Base-by-base conservation (phyloP, 2,329 filamentous ascomycete species). In the Leptodontidium sp. region DNA sequence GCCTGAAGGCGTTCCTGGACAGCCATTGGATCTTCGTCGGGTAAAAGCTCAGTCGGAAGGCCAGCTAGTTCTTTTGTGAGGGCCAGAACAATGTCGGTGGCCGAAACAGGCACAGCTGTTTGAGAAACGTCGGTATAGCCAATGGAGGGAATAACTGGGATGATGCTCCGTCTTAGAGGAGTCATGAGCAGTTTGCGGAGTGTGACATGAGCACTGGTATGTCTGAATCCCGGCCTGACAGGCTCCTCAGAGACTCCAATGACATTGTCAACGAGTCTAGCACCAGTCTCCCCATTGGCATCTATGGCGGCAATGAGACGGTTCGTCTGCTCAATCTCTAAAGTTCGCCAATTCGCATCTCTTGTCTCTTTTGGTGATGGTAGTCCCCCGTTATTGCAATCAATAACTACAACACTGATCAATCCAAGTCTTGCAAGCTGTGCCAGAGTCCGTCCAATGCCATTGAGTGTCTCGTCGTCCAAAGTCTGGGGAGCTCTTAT, bases 381-480 rank as follows among this genome's bases (percentile, higher is more conserved):
- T 32, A 55, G 58, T 68, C 76, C 77, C 70, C 32, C 79, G 32
- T 84, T 81, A 35, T 84, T 80, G 63, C 90, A 92, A 75, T 98
- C 95, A 9, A 98, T 83, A 1, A 98, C 91, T 0, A 99, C 87
- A 24, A 94, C 88, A 69, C 93, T 94, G 61, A 89, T 85, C 73
- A 99, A 86, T 2, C 96, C 95, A 15, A 99, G 86, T 64, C 91
- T 89, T 49, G 90, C 88, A 61, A 99, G 88, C 78, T 97, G 95
- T 38, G 90, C 90, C 50, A 99, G 81, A 0, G 96, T 98, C 78
- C 91, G 89, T 5, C 91, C 93, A 68, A 98, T 88, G 0, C 93
- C 94, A 57, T 86, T 81, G 12, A 98, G 78, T 0, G 88, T 92
- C 1, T 83, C 81, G 68, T 94, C 87, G 74, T 92, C 86, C 58